Conservation (phyloP, 176 grass and related monocot genomes). For the Ensete glaucum region DNA sequence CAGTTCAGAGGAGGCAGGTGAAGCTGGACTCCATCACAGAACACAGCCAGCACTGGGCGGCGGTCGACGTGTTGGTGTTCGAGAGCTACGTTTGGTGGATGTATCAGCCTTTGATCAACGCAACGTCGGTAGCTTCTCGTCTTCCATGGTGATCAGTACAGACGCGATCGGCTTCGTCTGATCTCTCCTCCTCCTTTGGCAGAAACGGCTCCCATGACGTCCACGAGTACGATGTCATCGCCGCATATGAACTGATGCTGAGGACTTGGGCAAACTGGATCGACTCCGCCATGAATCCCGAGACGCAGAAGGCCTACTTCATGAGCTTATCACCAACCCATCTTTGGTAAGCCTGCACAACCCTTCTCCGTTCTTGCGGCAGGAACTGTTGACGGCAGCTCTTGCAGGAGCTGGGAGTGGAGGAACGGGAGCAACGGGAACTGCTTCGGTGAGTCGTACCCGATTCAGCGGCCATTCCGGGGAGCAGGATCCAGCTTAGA, state of each 20-base stretch:
- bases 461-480: neutral
- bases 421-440: neutral
- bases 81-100: slow-evolving; percentile 48
- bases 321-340: slow-evolving; percentile 19
- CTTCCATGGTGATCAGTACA: neutral
- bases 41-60: slow-evolving; percentile 25
- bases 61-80: slow-evolving; percentile 34
- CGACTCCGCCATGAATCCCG: slow-evolving; percentile 8
- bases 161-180: neutral
- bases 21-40: slow-evolving; percentile 29
- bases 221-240: neutral
- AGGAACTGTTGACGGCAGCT: neutral
- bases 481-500: neutral
- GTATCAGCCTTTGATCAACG: slow-evolving; percentile 17
- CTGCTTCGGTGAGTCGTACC: neutral
- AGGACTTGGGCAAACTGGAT: neutral
- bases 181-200: neutral
- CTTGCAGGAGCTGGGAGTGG: neutral
- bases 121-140: slow-evolving; percentile 9
- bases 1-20: slow-evolving; percentile 28
- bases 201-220: neutral
- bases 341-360: slow-evolving; percentile 5
- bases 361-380: no score
- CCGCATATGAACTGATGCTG: slow-evolving; percentile 3
- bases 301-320: slow-evolving; percentile 1